Base-by-base conservation (phyloP, 306 rosid genomes). In the Vigna hirtella region DNA sequence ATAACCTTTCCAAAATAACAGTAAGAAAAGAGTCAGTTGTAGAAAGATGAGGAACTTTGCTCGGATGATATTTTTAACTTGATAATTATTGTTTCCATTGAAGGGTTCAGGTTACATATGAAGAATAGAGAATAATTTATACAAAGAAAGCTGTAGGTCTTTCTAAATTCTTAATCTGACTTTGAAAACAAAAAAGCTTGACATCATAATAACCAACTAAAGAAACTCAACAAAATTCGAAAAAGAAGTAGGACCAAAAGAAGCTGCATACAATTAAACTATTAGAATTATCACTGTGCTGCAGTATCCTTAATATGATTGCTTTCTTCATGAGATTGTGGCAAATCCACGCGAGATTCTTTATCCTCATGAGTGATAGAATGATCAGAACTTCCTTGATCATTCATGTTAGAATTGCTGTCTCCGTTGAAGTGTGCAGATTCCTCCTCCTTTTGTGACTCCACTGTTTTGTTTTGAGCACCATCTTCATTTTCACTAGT, bases 261-360 rank as follows among this genome's bases (percentile, higher is more conserved):
- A 56, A 58, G 65, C 76, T 51, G 16, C 55, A 66, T 72, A 61
- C 81, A 83, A 32, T 71, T 73, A 28, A 59, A 18, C 79, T 67
- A 59, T 82, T 38, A 59, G 62, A 56, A 49, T 66, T 17, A 73
- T 90, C 83, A 87, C 91, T 84, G 90, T 43, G 88, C 81, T 49
- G 97, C 82, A 47, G 81, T 66, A 74, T 26, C 83, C 83, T 81
- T 88, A 3, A 56, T 77, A 79, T 49, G 78, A 68, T 64, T 84
- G 83, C 80, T 85, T 74, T 85, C 90, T 1, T 77, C 74, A 74
- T 74, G 85, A 85, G 85, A 84, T 66, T 89, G 91, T 1, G 89
- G 93, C 79, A 92, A 80, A 79, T 94, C 91, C 3, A 84, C 24
- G 7, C 82, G 83, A 82, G 90, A 86, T 47, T 87, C 81, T 69